phyloP scores from a whole-genome alignment of 2,329 filamentous ascomycete genomes.

The Cladobotryum protrusum region DNA sequence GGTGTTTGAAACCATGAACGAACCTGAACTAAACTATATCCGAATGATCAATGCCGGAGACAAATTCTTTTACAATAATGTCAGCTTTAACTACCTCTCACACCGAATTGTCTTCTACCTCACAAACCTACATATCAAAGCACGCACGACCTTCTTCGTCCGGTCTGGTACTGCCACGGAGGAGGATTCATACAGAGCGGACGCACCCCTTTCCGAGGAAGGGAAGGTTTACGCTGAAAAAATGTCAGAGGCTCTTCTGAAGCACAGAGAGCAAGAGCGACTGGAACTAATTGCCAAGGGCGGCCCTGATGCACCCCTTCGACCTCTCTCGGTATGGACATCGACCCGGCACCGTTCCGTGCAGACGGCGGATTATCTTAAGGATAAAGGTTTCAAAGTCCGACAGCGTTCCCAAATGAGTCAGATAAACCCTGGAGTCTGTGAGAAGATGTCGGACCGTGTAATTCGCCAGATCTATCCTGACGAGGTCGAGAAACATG shows the following conservation, averaged over 20 bases:
- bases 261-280: conserved; percentile 77
- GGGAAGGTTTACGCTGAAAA: conserved; percentile 75
- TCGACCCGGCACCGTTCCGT: conserved; percentile 86
- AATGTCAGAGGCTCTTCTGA: conserved; percentile 77
- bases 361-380: conserved; percentile 80
- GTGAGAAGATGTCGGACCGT: conserved; percentile 83
- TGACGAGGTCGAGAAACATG: conserved; percentile 87
- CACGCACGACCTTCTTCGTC: conserved; percentile 86
- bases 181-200: conserved; percentile 86
- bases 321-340: conserved; percentile 87
- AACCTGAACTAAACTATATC: conserved; percentile 90
- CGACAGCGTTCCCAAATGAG: conserved; percentile 94
- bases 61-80: conserved; percentile 91
- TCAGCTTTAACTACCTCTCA: conserved; percentile 92
- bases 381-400: conserved; percentile 73
- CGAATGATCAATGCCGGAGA: conserved; percentile 99
- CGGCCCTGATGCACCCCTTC: conserved; percentile 61
- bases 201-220: conserved; percentile 75
- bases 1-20: conserved; percentile 93
- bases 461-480: conserved; percentile 78
- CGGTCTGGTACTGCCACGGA: conserved; percentile 81
- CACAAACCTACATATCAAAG: conserved; percentile 95
- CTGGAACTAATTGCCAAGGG: conserved; percentile 61
- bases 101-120: conserved; percentile 98
- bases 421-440: conserved; percentile 92